Percentiles rank a stretch among this genome's conserved stretches.
Evolutionary conservation across 495 filamentous ascomycete genomes (phyloP).

Genomic region (Trichocladium antarcticum): DNA sequence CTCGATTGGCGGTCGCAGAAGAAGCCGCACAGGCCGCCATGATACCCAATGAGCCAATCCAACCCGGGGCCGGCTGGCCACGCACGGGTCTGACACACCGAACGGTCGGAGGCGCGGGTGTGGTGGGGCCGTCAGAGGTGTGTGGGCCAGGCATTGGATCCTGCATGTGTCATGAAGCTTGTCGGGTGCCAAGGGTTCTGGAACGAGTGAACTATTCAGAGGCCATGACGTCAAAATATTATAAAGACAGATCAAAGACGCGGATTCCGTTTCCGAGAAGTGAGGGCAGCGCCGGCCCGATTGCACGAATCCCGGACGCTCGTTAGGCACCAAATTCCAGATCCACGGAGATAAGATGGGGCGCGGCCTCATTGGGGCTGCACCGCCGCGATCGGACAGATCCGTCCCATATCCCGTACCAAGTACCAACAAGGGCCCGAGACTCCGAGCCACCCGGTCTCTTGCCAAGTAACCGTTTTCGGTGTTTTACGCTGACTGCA

Average conservation of each 20-base stretch:
- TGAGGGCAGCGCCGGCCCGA: too few species aligned
- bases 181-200: not conserved
- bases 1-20: not conserved
- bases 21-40: not conserved
- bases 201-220: not conserved
- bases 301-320: too few species aligned
- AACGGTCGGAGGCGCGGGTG: not conserved
- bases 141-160: not conserved
- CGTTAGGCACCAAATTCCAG: not conserved
- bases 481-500: conserved; percentile 3
- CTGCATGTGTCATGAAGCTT: too few species aligned
- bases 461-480: not conserved
- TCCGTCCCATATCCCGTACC: not conserved
- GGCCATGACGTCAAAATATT: conserved; percentile 9
- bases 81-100: conserved; percentile 1
- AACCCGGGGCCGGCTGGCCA: not conserved
- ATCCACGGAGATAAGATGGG: not conserved
- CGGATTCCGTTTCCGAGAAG: not conserved
- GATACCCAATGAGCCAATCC: conserved; percentile 1
- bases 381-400: conserved; percentile 1
- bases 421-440: conserved; percentile 1
- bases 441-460: conserved; percentile 7
- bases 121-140: not conserved
- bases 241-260: not conserved
- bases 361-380: not conserved